Evolutionary conservation across 805 yeast genomes (phyloP).

Genomic region (Saccharomycopsis javanensis): DNA sequence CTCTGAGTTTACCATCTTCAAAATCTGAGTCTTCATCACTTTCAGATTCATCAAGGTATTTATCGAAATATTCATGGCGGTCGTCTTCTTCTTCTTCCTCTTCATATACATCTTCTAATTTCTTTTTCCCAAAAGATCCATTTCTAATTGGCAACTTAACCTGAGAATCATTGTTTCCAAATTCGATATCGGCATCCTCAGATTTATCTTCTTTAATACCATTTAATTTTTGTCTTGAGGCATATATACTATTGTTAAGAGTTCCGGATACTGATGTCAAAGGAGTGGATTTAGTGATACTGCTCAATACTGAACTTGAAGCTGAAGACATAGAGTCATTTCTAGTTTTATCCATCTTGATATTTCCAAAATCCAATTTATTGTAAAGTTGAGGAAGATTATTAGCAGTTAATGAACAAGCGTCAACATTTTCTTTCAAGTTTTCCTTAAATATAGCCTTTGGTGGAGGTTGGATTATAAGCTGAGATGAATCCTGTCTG

Average conservation of each 20-base stretch:
- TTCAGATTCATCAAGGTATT: slow-evolving; percentile 8
- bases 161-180: background rate
- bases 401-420: background rate
- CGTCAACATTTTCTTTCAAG: background rate
- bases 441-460: background rate
- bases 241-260: background rate
- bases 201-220: background rate
- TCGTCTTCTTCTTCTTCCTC: background rate
- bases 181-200: background rate
- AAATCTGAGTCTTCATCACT: slow-evolving; percentile 10
- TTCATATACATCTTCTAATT: background rate
- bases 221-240: background rate
- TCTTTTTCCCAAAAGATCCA: background rate
- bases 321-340: background rate
- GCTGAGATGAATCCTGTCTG: background rate
- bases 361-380: background rate
- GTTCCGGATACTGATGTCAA: background rate
- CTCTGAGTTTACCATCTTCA: slow-evolving; percentile 8
- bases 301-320: background rate
- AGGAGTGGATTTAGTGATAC: background rate
- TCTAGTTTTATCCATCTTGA: background rate
- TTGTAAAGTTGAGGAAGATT: background rate
- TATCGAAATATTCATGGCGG: slow-evolving; percentile 3
- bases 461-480: background rate
- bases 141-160: background rate